phyloP scores from a whole-genome alignment of 495 filamentous ascomycete genomes.

The Lasiosphaeriaceae sp. region DNA sequence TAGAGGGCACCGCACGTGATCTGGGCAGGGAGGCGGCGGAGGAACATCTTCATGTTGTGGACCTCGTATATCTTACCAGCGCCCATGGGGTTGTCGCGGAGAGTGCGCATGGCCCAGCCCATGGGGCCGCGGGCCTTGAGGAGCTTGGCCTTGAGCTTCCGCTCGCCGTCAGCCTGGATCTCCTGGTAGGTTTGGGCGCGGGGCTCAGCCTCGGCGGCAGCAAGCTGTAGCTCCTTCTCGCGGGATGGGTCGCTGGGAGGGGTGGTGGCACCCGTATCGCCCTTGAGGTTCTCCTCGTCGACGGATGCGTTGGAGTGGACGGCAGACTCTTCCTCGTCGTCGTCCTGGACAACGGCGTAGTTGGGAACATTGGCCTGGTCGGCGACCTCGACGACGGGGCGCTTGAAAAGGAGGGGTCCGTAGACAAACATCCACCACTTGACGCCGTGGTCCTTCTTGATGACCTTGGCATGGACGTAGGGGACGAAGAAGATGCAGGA shows the following conservation, averaged over 20 bases:
- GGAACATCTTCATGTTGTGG: constrained; percentile 56
- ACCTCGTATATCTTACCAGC: constrained; percentile 63
- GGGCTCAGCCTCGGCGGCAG: constrained; percentile 31
- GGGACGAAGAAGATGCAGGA: constrained; percentile 60
- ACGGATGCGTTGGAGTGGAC: constrained; percentile 15
- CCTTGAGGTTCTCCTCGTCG: constrained; percentile 21
- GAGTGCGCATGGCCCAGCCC: constrained; percentile 69
- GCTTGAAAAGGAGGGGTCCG: constrained; percentile 55
- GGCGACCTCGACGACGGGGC: constrained; percentile 39
- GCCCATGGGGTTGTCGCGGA: constrained; percentile 65
- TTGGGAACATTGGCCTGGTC: constrained; percentile 34
- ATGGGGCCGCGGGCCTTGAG: constrained; percentile 55
- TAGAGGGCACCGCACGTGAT: constrained; percentile 56
- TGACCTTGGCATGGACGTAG: constrained; percentile 56
- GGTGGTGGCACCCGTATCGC: neutral
- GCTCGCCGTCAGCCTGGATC: constrained; percentile 47
- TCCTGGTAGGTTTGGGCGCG: constrained; percentile 51
- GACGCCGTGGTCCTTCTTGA: constrained; percentile 54
- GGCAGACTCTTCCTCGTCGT: constrained; percentile 34
- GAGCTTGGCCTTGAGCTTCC: constrained; percentile 51
- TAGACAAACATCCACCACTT: constrained; percentile 54
- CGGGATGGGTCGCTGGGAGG: neutral
- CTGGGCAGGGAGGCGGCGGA: constrained; percentile 58
- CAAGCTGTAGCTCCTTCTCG: constrained; percentile 43
- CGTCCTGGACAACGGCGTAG: constrained; percentile 56